Conservation (phyloP, 2,329 filamentous ascomycete genomes). For the Pezicula radicicola region DNA sequence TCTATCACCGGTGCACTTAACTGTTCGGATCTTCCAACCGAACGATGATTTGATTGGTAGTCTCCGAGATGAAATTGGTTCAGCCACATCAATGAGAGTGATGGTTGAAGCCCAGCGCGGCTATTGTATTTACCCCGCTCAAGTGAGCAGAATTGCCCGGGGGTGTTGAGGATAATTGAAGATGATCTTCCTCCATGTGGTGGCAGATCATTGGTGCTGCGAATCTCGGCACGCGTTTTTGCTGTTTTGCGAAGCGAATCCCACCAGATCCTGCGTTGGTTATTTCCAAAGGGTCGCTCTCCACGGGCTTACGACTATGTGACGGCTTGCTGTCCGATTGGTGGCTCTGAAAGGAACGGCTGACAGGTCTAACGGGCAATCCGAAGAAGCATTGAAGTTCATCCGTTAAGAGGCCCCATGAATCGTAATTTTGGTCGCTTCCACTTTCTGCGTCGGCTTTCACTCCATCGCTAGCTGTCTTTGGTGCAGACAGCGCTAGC, state of each 20-base stretch:
- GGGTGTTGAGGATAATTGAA: not conserved
- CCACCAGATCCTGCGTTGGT: too few relatives aligned
- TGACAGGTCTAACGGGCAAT: conserved; percentile 3
- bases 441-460: not conserved
- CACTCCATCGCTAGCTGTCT: not conserved
- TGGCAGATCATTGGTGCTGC: too few relatives aligned
- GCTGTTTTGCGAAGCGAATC: not conserved
- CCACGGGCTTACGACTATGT: not conserved
- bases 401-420: conserved; percentile 2
- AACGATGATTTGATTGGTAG: conserved; percentile 2
- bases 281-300: too few relatives aligned
- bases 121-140: conserved; percentile 14
- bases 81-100: conserved; percentile 8
- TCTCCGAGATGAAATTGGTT: conserved; percentile 5
- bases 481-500: too few relatives aligned
- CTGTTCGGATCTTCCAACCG: not conserved
- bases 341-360: conserved; percentile 9
- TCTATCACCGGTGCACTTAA: not conserved
- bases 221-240: not conserved
- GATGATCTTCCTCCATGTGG: too few relatives aligned
- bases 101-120: conserved; percentile 1
- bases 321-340: conserved; percentile 15
- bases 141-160: conserved; percentile 12
- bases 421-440: conserved; percentile 8
- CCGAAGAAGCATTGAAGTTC: conserved; percentile 2